Percentiles rank a stretch among this genome's conserved stretches.
phyloP scores from a whole-genome alignment of 179 eudicot genomes.

The Silene noctiflora region DNA sequence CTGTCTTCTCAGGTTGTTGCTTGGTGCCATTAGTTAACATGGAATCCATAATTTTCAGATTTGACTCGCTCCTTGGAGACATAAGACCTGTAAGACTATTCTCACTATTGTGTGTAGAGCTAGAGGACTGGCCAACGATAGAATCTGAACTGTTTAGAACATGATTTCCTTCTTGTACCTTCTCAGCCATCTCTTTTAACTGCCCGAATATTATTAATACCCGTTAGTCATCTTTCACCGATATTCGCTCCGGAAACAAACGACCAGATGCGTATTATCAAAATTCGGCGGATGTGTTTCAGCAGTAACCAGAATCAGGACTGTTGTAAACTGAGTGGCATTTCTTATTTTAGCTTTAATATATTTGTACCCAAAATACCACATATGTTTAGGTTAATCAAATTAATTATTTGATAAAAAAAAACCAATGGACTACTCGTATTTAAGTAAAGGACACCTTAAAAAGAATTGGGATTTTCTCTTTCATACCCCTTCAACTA shows the following conservation, averaged over 20 bases:
- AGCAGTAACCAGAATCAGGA: not conserved
- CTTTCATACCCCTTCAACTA: too few relatives aligned
- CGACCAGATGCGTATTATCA: not conserved
- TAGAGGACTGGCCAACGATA: slow-evolving; percentile 28
- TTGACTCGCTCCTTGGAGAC: slow-evolving; percentile 47
- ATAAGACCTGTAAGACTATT: slow-evolving; percentile 35
- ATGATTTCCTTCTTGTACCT: slow-evolving; percentile 37
- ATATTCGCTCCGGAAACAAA: not conserved
- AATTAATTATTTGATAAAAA: too few relatives aligned
- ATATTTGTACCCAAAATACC: too few relatives aligned
- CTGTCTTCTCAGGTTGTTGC: slow-evolving; percentile 48
- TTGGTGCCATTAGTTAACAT: slow-evolving; percentile 46
- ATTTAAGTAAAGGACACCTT: too few relatives aligned
- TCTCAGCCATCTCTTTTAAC: slow-evolving; percentile 72
- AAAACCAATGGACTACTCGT: too few relatives aligned
- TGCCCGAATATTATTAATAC: slow-evolving; percentile 28
- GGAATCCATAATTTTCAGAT: slow-evolving; percentile 33
- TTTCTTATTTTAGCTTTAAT: too few relatives aligned
- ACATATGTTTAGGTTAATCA: too few relatives aligned
- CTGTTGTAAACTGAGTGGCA: too few relatives aligned
- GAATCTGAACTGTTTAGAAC: slow-evolving; percentile 38
- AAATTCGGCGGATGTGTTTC: not conserved
- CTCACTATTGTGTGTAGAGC: slow-evolving; percentile 28
- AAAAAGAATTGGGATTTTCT: too few relatives aligned
- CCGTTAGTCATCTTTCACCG: not conserved